Evolutionary conservation across 108 stramenopile genomes (phyloP), one percentile per base, ranked within the genome.

Genomic region (Craspedostauros australis): DNA sequence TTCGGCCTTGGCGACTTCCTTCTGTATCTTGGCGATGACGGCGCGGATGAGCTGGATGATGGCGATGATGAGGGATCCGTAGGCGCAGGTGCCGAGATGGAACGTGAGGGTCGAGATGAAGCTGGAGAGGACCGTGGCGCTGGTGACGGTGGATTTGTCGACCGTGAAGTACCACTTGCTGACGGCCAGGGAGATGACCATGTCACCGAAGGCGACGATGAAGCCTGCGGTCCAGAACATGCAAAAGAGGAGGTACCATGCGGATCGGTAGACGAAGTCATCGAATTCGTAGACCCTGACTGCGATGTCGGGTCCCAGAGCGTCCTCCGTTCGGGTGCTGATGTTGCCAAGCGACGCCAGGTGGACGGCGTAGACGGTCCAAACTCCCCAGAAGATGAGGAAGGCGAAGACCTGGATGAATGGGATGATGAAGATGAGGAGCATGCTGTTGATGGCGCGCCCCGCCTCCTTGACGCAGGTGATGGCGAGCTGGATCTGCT

Each of bases 181-280:
- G 14, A 92, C 77, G 9, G 85, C 57, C 82, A 95, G 72, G 16
- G 94, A 86, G 23, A 96, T 57, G 14, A 86, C 62, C 29, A 97
- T 78, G 57, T 97, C 87, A 8, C 96, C 96, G 46, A 95, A 9
- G 12, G 96, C 94, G 18, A 91, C 57, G 42, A 97, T 82, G 61
- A 96, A 97, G 67, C 90, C 77, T 6, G 81, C 74, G 7, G 92
- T 84, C 96, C 96, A 97, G 60, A 95, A 95, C 41, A 77, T 87
- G 62, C 77, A 73, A 62, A 97, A 97, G 5, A 97, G 53, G 39
- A 96, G 53, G 69, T 85, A 97, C 85, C 80, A 86, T 20, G 66
- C 82, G 50, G 64, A 61, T 1, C 69, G 15, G 15, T 62, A 43
- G 18, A 72, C 55, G 64, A 62, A 64, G 39, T 73, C 69, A 19